Evolutionary conservation across 2,329 filamentous ascomycete species (phyloP), one percentile per base, ranked within the genome.

Genomic region (Trichoderma endophyticum): DNA sequence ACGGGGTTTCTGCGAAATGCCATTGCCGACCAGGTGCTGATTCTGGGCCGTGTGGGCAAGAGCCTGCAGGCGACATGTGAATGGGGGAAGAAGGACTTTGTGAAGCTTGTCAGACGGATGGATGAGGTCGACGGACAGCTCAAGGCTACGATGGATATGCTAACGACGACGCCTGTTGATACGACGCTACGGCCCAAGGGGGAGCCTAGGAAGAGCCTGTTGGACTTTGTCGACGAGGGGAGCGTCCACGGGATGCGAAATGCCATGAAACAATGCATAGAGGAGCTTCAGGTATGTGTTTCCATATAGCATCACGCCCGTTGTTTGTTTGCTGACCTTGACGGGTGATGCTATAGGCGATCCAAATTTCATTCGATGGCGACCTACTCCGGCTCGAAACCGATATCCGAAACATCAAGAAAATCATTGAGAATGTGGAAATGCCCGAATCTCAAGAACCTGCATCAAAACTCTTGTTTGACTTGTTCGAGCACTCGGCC

Each of bases 201-300:
- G 2, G 88, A 90, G 75, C 85, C 85, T 68, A 84, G 86, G 68
- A 90, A 90, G 79, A 91, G 85, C 60, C 81, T 95, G 73, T 86
- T 92, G 74, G 92, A 95, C 77, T 95, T 95, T 81, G 89, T 95
- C 61, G 92, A 95, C 76, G 92, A 92, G 78, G 84, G 87, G 12
- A 89, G 88, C 74, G 92, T 95, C 6, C 86, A 91, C 71, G 85
- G 83, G 14, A 87, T 94, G 81, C 85, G 89, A 54, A 85, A 90
- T 72, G 87, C 88, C 6, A 84, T 95, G 76, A 92, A 93, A 77
- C 86, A 86, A 71, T 91, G 90, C 77, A 92, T 95, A 73, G 88
- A 89, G 74, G 88, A 91, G 73, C 85, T 93, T 71, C 91, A 92
- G 83, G 90, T 91, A 76, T 67, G 81, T 74, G 8, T 15, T 74